phyloP scores from a whole-genome alignment of 139 green algal species.

The Zygnema cylindricum region DNA sequence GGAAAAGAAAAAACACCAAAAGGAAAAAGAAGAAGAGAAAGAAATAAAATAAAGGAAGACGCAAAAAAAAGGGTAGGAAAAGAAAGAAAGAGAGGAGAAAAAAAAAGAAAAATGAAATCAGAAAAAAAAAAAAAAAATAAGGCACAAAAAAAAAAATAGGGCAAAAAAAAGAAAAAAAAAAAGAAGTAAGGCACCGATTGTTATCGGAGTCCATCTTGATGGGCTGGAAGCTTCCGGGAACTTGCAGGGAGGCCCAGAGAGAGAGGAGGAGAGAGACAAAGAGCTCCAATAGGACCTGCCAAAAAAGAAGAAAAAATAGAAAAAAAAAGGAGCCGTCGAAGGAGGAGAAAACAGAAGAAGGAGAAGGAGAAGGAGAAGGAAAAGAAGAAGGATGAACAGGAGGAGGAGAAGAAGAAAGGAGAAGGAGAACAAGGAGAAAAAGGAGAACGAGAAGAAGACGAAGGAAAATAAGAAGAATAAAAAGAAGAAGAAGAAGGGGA shows the following conservation, averaged over 20 bases:
- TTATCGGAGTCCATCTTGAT: neutral
- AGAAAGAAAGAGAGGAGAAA: neutral
- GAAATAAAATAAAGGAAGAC: neutral
- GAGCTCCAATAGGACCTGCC: neutral
- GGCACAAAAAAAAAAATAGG: neutral
- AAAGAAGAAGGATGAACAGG: too few relatives aligned
- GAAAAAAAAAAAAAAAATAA: neutral
- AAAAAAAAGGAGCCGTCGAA: too few relatives aligned
- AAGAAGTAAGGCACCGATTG: neutral
- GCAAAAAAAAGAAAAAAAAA: neutral
- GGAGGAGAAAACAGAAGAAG: too few relatives aligned
- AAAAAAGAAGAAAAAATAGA: too few relatives aligned
- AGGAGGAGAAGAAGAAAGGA: too few relatives aligned
- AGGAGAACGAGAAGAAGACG: too few relatives aligned
- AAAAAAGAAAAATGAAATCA: neutral
- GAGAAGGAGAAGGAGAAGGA: too few relatives aligned
- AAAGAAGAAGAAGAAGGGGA: too few relatives aligned
- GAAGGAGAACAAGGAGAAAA: too few relatives aligned
- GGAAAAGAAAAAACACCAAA: too few relatives aligned
- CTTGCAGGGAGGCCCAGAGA: neutral
- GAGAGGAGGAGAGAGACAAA: neutral
- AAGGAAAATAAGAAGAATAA: too few relatives aligned
- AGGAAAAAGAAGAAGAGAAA: too few relatives aligned
- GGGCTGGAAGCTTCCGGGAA: neutral
- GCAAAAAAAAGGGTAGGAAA: neutral